phyloP scores from a whole-genome alignment of 1,284 basidiomycete genomes.

The Takashimella koratensis region DNA sequence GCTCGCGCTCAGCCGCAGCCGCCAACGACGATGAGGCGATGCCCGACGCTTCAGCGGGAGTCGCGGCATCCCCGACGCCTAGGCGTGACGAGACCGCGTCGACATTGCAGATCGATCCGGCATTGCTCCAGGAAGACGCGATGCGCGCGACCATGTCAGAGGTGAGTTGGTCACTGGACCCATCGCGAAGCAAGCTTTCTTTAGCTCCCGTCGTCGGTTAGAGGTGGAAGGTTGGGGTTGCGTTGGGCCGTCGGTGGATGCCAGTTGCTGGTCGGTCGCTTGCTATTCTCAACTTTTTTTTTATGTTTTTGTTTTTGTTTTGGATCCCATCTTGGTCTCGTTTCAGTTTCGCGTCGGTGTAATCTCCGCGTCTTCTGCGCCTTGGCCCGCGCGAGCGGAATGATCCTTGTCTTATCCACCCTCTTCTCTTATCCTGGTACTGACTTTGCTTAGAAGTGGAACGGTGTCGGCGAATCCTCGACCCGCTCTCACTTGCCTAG shows the following conservation, averaged over 20 bases:
- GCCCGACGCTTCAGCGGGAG: not conserved
- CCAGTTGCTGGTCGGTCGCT: not conserved
- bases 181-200: too few relatives aligned
- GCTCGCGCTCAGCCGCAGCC: not conserved
- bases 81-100: not conserved
- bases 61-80: not conserved
- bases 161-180: too few relatives aligned
- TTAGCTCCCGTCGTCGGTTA: too few relatives aligned
- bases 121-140: conserved; percentile 20
- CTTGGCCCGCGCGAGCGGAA: too few relatives aligned
- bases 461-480: too few relatives aligned
- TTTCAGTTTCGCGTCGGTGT: not conserved
- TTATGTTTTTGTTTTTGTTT: conserved; percentile 1
- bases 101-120: conserved; percentile 36
- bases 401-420: not conserved
- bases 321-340: not conserved
- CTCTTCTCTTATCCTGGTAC: not conserved
- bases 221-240: too few relatives aligned
- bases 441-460: not conserved
- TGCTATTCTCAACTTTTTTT: not conserved
- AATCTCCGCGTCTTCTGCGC: not conserved
- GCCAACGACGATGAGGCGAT: not conserved
- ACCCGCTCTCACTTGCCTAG: conserved; percentile 1
- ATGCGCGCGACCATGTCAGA: too few relatives aligned
- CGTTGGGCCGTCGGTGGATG: too few relatives aligned